Evolutionary conservation across 352 stramenopile species (phyloP).

Genomic region (Elongisporangium prolatum): DNA sequence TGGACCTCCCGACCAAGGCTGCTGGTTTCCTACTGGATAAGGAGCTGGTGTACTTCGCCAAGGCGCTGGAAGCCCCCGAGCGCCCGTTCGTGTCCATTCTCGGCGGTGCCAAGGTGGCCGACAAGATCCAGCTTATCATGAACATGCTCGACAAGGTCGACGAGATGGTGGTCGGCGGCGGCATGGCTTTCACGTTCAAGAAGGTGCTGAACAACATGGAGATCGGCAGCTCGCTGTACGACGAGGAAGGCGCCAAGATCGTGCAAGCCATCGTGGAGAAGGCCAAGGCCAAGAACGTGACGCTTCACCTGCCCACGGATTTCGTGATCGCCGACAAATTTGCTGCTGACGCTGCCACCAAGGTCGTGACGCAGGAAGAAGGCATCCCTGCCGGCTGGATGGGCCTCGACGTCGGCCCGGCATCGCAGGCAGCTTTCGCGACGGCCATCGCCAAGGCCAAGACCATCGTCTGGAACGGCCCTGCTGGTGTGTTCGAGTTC

Average conservation of each 20-base stretch:
- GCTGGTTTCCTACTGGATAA: conserved; percentile 98
- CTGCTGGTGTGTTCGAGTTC: conserved; percentile 99
- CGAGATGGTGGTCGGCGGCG: conserved; percentile 97
- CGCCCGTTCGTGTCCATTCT: conserved; percentile 98
- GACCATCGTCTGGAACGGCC: conserved; percentile 99
- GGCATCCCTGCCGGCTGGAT: conserved; percentile 97
- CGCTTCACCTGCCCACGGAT: conserved; percentile 96
- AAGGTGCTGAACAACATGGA: conserved; percentile 96
- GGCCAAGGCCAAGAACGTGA: conserved; percentile 96
- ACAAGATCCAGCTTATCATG: conserved; percentile 99
- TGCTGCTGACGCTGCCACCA: conserved; percentile 90
- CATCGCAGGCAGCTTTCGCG: conserved; percentile 85
- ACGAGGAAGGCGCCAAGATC: conserved; percentile 84
- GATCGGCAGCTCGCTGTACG: conserved; percentile 94
- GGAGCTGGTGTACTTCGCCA: conserved; percentile 99
- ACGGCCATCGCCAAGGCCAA: conserved; percentile 81
- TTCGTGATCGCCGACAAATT: conserved; percentile 99
- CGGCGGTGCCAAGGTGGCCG: conserved; percentile 98
- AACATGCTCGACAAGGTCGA: conserved; percentile 99
- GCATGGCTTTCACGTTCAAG: conserved; percentile 99
- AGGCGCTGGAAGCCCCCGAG: conserved; percentile 96
- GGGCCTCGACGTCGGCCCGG: conserved; percentile 97
- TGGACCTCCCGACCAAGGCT: conserved; percentile 85
- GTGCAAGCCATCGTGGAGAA: conserved; percentile 94
- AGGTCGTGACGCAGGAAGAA: conserved; percentile 86